Evolutionary conservation across 345 rosid species (phyloP).

Genomic region (Turnera subulata): DNA sequence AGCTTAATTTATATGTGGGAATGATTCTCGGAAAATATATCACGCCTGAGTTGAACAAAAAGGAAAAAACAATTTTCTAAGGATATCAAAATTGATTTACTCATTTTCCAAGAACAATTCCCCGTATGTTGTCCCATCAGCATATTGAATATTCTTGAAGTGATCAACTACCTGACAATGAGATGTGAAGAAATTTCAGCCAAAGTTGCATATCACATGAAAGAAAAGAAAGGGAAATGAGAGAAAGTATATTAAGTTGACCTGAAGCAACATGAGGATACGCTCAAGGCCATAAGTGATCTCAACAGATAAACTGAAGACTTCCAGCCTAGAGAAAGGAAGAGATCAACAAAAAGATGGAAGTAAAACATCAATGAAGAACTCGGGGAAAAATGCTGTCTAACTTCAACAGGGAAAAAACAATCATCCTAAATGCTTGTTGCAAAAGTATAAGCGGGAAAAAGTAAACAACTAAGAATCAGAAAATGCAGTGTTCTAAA

Average conservation of each 20-base stretch:
- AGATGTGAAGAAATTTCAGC: slow-evolving; percentile 24
- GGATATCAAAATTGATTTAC: slow-evolving; percentile 36
- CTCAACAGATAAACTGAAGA: slow-evolving; percentile 92
- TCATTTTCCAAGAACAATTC: slow-evolving; percentile 95
- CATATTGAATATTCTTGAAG: slow-evolving; percentile 89
- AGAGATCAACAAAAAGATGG: slow-evolving; percentile 7
- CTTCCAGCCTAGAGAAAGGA: slow-evolving; percentile 71
- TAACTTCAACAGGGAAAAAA: background rate
- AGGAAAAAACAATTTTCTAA: background rate
- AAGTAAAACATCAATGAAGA: slow-evolving; percentile 1
- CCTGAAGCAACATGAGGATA: slow-evolving; percentile 97
- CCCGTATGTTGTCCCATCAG: slow-evolving; percentile 92
- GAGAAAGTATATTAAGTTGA: slow-evolving; percentile 14
- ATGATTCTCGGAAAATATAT: background rate
- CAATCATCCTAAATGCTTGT: background rate
- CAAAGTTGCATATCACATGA: slow-evolving; percentile 17
- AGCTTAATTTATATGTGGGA: background rate
- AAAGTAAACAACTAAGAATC: no score
- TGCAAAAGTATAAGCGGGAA: background rate
- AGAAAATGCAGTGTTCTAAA: background rate
- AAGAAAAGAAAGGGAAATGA: slow-evolving; percentile 13
- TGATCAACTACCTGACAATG: slow-evolving; percentile 84
- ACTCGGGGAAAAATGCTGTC: background rate
- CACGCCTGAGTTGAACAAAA: background rate
- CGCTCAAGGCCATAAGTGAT: slow-evolving; percentile 98